Base-by-base conservation (phyloP, 192 early-diverging fungal species). In the Entomortierella parvispora region DNA sequence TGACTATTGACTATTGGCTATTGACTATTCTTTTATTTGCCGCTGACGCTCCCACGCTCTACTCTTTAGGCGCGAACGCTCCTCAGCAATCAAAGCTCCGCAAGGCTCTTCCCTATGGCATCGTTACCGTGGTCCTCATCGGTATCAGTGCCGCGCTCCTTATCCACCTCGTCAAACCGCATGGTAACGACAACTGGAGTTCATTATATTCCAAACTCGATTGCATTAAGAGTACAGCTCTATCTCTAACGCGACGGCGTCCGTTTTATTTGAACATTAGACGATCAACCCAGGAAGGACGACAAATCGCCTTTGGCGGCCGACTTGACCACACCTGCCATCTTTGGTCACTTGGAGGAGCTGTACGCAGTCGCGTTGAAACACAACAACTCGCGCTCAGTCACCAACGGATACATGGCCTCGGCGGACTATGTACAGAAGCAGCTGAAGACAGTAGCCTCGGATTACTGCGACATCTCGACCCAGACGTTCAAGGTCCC, bases 381-480 rank as follows among this genome's bases (percentile, higher is more conserved):
- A 42, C 56, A 71, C 32, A 71, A 79, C 49, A 79, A 79, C 62
- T 81, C 83, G 28, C 63, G 83, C n/a, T 80, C 77, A 10, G 68
- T 84, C 31, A 77, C 62, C 5, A 68, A 79, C 20, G 80, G 80
- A 11, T 84, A 82, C 55, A 63, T 80, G 52, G 86, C 84, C 17
- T 86, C 85, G 34, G 89, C 90, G 0, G 86, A 90, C 43, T 87
- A 88, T 46, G 75, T 90, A 18, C 72, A 88, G 48, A 71, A 79
- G 61, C 83, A 88, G 57, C 75, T 92, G 9, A 69, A 81, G 23
- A 43, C 82, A 7, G 62, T 62, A 34, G 74, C 74, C 0, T 34
- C 32, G 11, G 34, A 63, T 2, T 77, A 68, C 49, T 81, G 83
- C 62, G 62, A 83, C 79, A 48, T 89, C 67, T 79, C 88, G 62